Base-by-base conservation (phyloP, 2,329 filamentous ascomycete species). In the Ceratocystis lukuohia region DNA sequence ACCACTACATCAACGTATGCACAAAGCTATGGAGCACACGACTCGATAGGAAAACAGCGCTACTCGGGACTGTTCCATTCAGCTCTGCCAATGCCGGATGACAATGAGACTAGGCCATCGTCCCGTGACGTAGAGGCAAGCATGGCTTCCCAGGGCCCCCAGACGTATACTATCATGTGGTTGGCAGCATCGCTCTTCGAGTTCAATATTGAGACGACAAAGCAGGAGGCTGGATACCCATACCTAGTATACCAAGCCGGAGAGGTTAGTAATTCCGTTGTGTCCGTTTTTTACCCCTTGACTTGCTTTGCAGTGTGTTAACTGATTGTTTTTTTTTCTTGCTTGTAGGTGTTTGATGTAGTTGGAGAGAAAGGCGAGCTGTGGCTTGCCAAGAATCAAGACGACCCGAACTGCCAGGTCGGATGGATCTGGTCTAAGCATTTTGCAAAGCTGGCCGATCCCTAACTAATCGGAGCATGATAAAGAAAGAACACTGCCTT, bases 361-460 rank as follows among this genome's bases (percentile, higher is more conserved):
- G 91, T 99, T 73, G 94, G 88, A 37, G 92, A 96, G 76, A 96
- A 96, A 75, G 94, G 94, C 69, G 94, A 99, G 78, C 82, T 97
- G 62, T 99, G 94, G 94, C 84, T 99, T 67, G 94, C 94, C 65
- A 91, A 91, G 75, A 99, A 99, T 74, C 94, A 99, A 77, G 94
- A 99, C 73, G 94, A 99, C 75, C 79, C 85, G 1, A 81, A 79
- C 10, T 83, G 88, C 70, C 82, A 86, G 70, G 86, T 97, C 44
- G 94, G 94, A 64, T 99, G 94, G 94, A 96, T 99, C 72, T 99
- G 94, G 94, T 96, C 92, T 72, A 96, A 96, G 76, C 94, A 99
- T 77, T 99, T 99, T 80, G 88, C 88, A 65, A 84, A 83, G 73
- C 73, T 85, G 69, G 82, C 82, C 62, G 83, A 84, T 72, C 76